phyloP scores from a whole-genome alignment of 2,329 filamentous ascomycete species.

The Penicillium sp. region DNA sequence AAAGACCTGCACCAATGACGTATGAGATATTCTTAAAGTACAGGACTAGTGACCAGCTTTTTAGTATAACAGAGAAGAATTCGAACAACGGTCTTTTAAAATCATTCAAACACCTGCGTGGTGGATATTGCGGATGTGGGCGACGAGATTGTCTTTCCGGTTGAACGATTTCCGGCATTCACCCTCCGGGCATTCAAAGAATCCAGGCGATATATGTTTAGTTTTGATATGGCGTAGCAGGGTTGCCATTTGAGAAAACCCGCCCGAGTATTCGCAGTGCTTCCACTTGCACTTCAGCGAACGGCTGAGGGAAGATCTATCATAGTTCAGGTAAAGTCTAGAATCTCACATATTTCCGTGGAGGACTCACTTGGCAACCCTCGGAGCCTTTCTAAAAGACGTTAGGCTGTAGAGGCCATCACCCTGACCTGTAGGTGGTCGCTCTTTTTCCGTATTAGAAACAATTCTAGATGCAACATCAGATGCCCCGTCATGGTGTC shows the following conservation, averaged over 20 bases:
- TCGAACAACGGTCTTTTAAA: not conserved
- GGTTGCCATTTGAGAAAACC: slow-evolving; percentile 1
- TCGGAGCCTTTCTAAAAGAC: not conserved
- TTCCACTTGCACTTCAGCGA: slow-evolving; percentile 1
- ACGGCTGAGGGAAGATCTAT: not conserved
- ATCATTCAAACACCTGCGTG: not conserved
- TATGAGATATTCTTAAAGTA: too few relatives aligned
- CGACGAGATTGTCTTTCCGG: slow-evolving; percentile 4
- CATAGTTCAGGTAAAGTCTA: not conserved
- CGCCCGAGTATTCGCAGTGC: slow-evolving; percentile 1
- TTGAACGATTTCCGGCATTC: not conserved
- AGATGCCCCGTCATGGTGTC: not conserved
- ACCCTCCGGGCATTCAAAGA: not conserved
- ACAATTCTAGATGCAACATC: not conserved
- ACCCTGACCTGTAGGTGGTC: not conserved
- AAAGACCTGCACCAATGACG: too few relatives aligned
- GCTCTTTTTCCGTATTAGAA: not conserved
- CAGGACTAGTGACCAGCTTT: too few relatives aligned
- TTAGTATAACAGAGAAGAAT: not conserved
- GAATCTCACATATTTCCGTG: not conserved
- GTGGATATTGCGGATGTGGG: slow-evolving; percentile 6
- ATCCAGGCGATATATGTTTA: not conserved
- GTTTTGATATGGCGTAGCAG: slow-evolving; percentile 2
- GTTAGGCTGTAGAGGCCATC: not conserved
- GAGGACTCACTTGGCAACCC: not conserved